Conservation (phyloP, 192 early-diverging fungal genomes). For the Coemansia sp. region DNA sequence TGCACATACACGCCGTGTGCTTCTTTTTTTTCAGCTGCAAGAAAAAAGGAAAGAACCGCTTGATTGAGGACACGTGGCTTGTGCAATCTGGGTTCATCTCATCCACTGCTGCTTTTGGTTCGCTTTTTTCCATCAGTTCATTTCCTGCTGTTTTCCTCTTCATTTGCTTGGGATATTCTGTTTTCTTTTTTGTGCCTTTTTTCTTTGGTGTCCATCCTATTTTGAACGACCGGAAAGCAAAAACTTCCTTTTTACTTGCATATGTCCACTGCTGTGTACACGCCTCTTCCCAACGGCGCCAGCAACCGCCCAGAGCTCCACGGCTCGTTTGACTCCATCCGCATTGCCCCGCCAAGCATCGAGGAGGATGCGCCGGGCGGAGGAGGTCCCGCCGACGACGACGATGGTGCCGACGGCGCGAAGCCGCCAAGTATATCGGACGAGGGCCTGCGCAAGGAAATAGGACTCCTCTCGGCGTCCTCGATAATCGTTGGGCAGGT, state of each 20-base stretch:
- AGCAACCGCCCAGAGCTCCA: not conserved
- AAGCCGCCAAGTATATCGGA: constrained; percentile 25
- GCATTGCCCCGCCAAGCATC: not conserved
- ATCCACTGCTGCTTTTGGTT: not conserved
- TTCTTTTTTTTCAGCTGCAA: not conserved
- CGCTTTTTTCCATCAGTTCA: not conserved
- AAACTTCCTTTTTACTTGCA: not conserved
- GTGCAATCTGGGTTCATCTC: too few relatives aligned
- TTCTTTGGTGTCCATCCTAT: not conserved
- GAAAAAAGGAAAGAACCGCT: too few relatives aligned
- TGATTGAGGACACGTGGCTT: too few relatives aligned
- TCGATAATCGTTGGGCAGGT: constrained; percentile 72
- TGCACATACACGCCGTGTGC: not conserved
- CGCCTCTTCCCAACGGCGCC: constrained; percentile 23
- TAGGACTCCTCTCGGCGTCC: constrained; percentile 60
- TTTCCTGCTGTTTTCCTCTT: not conserved
- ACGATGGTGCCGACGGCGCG: not conserved
- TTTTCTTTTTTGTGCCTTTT: not conserved
- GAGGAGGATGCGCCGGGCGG: not conserved
- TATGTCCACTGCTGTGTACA: constrained; percentile 29
- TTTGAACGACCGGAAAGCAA: not conserved
- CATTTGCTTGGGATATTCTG: not conserved
- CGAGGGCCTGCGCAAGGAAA: constrained; percentile 41
- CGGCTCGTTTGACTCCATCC: constrained; percentile 17
- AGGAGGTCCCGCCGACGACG: not conserved